Conservation (phyloP, 2,329 filamentous ascomycete genomes). For the Nemania bipapillata region DNA sequence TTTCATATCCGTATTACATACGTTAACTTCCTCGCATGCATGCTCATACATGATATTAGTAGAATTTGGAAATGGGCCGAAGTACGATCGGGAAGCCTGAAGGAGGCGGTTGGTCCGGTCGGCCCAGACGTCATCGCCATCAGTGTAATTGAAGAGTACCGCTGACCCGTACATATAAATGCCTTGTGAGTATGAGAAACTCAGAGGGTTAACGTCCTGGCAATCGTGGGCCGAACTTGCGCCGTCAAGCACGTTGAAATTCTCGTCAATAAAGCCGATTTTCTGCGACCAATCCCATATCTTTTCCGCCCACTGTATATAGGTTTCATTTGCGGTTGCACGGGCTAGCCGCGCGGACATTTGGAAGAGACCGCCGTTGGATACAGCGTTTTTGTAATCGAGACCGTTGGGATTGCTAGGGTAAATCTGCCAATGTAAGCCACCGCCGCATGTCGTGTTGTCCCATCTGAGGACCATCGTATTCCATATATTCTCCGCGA, state of each 20-base stretch:
- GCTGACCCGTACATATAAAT: constrained; percentile 74
- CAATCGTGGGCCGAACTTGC: constrained; percentile 67
- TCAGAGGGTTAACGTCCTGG: constrained; percentile 61
- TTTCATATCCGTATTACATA: constrained; percentile 72
- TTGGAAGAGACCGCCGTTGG: constrained; percentile 86
- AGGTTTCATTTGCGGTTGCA: constrained; percentile 73
- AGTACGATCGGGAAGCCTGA: constrained; percentile 60
- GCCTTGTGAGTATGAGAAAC: constrained; percentile 74
- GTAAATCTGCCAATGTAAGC: constrained; percentile 85
- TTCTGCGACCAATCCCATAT: constrained; percentile 72
- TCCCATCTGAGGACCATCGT: constrained; percentile 77
- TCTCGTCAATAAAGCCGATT: constrained; percentile 66
- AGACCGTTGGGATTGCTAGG: constrained; percentile 77
- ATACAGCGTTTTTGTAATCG: constrained; percentile 83
- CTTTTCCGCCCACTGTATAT: constrained; percentile 72
- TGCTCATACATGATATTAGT: constrained; percentile 73
- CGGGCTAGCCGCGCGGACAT: constrained; percentile 79
- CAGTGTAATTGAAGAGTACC: constrained; percentile 70
- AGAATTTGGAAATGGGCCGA: constrained; percentile 62
- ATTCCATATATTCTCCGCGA: constrained; percentile 78
- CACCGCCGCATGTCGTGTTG: constrained; percentile 72
- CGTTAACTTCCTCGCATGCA: constrained; percentile 69
- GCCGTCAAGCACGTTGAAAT: constrained; percentile 71
- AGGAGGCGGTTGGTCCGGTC: constrained; percentile 65
- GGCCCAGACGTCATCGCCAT: constrained; percentile 63